Base-by-base conservation (phyloP, 352 stramenopile genomes). In the Phytophthora chlamydospora region DNA sequence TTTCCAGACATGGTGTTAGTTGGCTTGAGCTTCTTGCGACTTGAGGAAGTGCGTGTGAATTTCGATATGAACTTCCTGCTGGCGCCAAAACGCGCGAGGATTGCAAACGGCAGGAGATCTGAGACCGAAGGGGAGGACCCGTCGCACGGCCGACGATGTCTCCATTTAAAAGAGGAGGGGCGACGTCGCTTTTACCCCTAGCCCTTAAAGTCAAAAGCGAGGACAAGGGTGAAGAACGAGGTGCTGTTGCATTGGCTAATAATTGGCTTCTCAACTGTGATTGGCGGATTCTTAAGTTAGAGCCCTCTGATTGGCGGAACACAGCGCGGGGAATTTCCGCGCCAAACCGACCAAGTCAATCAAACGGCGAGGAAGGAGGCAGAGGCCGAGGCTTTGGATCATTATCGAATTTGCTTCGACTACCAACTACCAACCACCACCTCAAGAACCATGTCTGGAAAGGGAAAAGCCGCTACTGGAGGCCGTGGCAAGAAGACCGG, bases 381-480 rank as follows among this genome's bases (percentile, higher is more conserved):
- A 34, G 19, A 12, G 13, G 10, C 14, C 6, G 48, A 56, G 32
- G 31, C 16, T 36, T 16, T 8, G 14, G 34, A 17, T 68, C 68
- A 76, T 71, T 71, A 47, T 73, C 50, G 48, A 76, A 76, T 78
- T 74, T 66, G 66, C 77, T 62, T 68, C 68, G 71, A 79, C 50
- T 39, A 80, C 40, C 62, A 76, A 58, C 67, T 38, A 84, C 53
- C 56, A 64, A 48, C 40, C 39, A 67, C 49, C 55, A 69, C 31
- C 49, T 58, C 52, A 73, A 71, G 57, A 24, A 75, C 19, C 41
- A 91, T 91, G 82, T 87, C 82, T 79, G 82, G 82, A 73, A 91
- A 91, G 62, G 82, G 82, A 76, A 90, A 90, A 74, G 68, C 72
- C 40, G 80, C 75, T 80, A 85, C 75, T 62, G 76, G 81, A 76